phyloP scores from a whole-genome alignment of 1,139 yeast genomes.

The Arxiozyma heterogenica region DNA sequence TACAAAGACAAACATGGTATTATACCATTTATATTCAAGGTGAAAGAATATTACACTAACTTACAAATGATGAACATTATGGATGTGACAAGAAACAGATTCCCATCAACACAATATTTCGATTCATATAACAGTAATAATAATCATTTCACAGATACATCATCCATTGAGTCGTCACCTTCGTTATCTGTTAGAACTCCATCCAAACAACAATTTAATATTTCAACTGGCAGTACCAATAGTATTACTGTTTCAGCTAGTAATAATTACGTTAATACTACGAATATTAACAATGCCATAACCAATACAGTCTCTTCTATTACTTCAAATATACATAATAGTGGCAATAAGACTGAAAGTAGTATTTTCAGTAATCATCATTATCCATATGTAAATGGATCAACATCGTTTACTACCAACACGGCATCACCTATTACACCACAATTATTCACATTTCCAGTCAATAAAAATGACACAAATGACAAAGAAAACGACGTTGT shows the following conservation, averaged over 20 bases:
- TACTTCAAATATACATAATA: constrained; percentile 14
- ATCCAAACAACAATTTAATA: constrained; percentile 19
- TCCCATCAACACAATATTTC: constrained; percentile 3
- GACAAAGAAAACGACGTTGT: not conserved
- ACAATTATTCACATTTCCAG: constrained; percentile 12
- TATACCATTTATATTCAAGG: constrained; percentile 19
- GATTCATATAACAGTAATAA: constrained; percentile 6
- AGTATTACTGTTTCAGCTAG: not conserved
- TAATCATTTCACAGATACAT: not conserved
- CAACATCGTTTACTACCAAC: constrained; percentile 3
- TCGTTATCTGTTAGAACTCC: constrained; percentile 11
- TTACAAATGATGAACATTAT: constrained; percentile 11
- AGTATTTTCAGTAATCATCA: constrained; percentile 20
- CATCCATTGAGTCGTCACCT: constrained; percentile 14
- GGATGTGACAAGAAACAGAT: constrained; percentile 15
- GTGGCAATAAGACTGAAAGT: constrained; percentile 20
- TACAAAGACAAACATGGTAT: constrained; percentile 25
- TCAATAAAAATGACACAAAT: not conserved
- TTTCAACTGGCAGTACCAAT: constrained; percentile 13
- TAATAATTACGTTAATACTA: not conserved
- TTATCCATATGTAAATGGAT: constrained; percentile 1
- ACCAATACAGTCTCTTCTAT: not conserved
- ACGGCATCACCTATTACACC: constrained; percentile 23
- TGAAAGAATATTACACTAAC: constrained; percentile 12
- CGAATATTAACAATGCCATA: not conserved